These are phyloP conservation scores for Boletus eberwhitei DNA, from an alignment of 768 basidiomycete species.

Conservation along the genomic window DNA sequence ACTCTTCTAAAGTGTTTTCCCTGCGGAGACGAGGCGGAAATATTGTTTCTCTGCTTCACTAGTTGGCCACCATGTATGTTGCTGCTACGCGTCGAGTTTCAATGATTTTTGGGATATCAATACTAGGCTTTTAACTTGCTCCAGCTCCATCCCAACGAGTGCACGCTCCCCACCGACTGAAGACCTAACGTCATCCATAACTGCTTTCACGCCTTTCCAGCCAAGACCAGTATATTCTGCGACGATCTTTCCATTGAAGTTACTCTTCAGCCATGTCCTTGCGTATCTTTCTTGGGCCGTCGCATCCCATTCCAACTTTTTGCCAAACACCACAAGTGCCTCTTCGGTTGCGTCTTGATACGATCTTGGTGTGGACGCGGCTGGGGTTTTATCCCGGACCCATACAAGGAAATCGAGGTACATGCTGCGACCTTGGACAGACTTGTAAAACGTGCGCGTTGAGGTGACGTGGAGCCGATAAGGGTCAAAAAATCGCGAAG, in stretches of 20 bases:
- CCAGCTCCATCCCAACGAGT: conserved; percentile 38
- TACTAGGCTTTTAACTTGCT: conserved; percentile 41
- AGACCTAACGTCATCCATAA: conserved; percentile 50
- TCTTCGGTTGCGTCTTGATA: conserved; percentile 35
- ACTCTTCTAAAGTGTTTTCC: background rate
- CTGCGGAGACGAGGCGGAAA: background rate
- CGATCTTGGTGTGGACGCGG: conserved; percentile 10
- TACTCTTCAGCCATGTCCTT: conserved; percentile 36
- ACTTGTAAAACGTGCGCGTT: conserved; percentile 40
- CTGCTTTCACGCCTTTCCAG: conserved; percentile 45
- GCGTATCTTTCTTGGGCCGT: conserved; percentile 27
- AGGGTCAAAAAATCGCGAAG: conserved; percentile 53
- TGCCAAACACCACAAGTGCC: conserved; percentile 51
- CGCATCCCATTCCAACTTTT: conserved; percentile 46
- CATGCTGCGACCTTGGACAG: conserved; percentile 50
- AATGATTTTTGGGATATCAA: conserved; percentile 31
- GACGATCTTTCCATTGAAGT: conserved; percentile 49
- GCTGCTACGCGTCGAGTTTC: conserved; percentile 13
- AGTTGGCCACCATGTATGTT: conserved; percentile 6
- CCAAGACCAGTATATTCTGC: conserved; percentile 53
- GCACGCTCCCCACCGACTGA: conserved; percentile 47
- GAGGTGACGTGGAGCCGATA: conserved; percentile 31
- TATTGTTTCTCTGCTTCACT: background rate
- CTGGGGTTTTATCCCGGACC: conserved; percentile 31
- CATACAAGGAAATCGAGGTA: conserved; percentile 56